Evolutionary conservation across 2,329 filamentous ascomycete genomes (phyloP).

Genomic region (Colletotrichum sp.): DNA sequence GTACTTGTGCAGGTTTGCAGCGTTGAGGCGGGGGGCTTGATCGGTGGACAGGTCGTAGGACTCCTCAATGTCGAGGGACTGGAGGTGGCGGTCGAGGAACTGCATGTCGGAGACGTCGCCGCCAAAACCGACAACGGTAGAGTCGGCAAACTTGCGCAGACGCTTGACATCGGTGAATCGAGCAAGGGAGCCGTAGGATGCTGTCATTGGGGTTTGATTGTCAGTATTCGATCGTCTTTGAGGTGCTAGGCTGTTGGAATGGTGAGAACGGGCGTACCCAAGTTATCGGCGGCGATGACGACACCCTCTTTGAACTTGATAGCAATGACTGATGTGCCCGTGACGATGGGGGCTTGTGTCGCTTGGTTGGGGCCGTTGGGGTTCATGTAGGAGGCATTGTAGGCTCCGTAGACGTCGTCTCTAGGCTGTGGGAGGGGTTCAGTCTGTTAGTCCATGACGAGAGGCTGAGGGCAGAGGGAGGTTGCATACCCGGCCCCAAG

Average conservation of each 20-base stretch:
- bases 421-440: slow-evolving; percentile 69
- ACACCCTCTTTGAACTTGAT: slow-evolving; percentile 97
- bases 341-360: slow-evolving; percentile 92
- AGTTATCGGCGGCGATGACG: slow-evolving; percentile 95
- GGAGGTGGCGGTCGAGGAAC: slow-evolving; percentile 91
- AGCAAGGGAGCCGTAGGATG: slow-evolving; percentile 95
- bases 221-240: slow-evolving; percentile 1
- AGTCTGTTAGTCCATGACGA: slow-evolving; percentile 20
- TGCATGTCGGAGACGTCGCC: slow-evolving; percentile 99
- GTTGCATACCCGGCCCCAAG: slow-evolving; percentile 70
- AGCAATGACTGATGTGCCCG: slow-evolving; percentile 92
- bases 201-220: slow-evolving; percentile 48
- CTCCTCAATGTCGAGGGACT: slow-evolving; percentile 85
- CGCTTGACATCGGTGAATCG: slow-evolving; percentile 98
- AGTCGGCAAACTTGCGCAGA: slow-evolving; percentile 84
- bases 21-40: slow-evolving; percentile 68
- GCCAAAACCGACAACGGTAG: slow-evolving; percentile 88
- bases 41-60: slow-evolving; percentile 68
- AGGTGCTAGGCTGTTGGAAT: not conserved
- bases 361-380: slow-evolving; percentile 75
- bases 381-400: slow-evolving; percentile 86
- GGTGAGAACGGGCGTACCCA: slow-evolving; percentile 63
- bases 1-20: slow-evolving; percentile 96
- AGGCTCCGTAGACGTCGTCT: slow-evolving; percentile 95
- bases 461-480: slow-evolving; percentile 21